Percentiles rank a stretch among this genome's conserved stretches.
Evolutionary conservation across 1,284 basidiomycete genomes (phyloP).

Genomic region (Pseudozyma flocculosa): DNA sequence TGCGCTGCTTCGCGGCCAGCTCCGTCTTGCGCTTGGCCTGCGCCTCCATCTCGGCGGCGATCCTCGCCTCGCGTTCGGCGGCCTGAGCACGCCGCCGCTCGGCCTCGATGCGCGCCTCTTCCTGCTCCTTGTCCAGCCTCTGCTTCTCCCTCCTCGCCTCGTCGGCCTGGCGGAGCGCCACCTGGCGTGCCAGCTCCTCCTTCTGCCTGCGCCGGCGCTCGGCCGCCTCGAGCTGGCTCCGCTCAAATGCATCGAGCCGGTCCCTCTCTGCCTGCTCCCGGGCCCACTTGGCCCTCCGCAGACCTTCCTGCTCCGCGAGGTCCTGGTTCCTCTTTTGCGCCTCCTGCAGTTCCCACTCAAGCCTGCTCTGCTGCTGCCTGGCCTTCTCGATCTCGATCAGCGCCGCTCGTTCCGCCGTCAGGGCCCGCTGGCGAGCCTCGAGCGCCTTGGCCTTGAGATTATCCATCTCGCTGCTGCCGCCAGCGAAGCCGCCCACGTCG

Average conservation of each 20-base stretch:
- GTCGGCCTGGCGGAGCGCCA: conserved; percentile 5
- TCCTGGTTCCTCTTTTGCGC: conserved; percentile 7
- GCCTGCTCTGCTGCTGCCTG: conserved; percentile 5
- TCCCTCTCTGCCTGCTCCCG: conserved; percentile 15
- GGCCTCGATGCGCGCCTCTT: conserved; percentile 5
- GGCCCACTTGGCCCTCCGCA: conserved; percentile 18
- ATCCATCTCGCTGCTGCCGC: background rate
- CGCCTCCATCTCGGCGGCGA: too few relatives aligned
- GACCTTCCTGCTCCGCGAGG: conserved; percentile 11
- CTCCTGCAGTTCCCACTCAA: conserved; percentile 10
- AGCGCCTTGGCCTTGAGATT: background rate
- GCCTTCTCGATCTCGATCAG: conserved; percentile 6
- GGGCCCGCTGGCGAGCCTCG: conserved; percentile 1
- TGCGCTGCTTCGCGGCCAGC: too few relatives aligned
- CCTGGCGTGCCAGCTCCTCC: conserved; percentile 11
- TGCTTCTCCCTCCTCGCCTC: conserved; percentile 9
- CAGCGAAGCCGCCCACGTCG: too few relatives aligned
- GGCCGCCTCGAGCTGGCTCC: conserved; percentile 18
- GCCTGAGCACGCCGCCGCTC: background rate
- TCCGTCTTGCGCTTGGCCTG: too few relatives aligned
- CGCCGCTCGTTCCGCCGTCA: conserved; percentile 13
- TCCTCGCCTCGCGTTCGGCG: too few relatives aligned
- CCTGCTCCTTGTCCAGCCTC: conserved; percentile 9
- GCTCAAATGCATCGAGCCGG: conserved; percentile 20
- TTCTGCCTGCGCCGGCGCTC: conserved; percentile 10